A percentile compares a stretch with the other conserved stretches of the same genome.
phyloP scores from a whole-genome alignment of 352 stramenopile genomes.

The Phytopythium vexans region DNA sequence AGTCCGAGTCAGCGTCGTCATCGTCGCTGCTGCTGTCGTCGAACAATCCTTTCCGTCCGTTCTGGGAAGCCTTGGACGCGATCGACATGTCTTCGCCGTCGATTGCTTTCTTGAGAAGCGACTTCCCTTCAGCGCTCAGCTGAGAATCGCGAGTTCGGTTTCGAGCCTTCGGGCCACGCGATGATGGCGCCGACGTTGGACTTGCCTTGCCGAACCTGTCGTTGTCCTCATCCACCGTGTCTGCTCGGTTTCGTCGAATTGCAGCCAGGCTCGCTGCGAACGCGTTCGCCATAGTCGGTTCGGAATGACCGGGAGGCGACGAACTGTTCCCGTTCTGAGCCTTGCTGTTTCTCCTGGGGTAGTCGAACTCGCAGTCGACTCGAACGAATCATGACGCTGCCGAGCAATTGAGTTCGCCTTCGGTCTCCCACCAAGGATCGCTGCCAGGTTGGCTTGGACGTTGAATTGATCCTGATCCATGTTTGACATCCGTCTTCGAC shows the following conservation, averaged over 20 bases:
- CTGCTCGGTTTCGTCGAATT: conserved; percentile 64
- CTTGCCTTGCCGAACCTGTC: conserved; percentile 12
- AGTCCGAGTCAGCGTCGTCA: conserved; percentile 38
- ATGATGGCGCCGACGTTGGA: conserved; percentile 8
- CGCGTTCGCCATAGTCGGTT: conserved; percentile 51
- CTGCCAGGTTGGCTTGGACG: conserved; percentile 55
- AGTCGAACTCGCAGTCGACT: conserved; percentile 32
- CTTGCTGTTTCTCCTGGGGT: conserved; percentile 5
- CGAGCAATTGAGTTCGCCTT: conserved; percentile 16
- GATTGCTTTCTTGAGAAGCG: conserved; percentile 70
- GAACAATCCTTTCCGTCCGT: conserved; percentile 66
- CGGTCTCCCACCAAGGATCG: conserved; percentile 44
- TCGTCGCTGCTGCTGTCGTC: conserved; percentile 74
- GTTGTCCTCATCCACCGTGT: conserved; percentile 52
- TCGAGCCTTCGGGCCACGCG: conserved; percentile 19
- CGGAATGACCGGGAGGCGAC: background rate
- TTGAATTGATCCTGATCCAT: conserved; percentile 36
- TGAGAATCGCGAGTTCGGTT: conserved; percentile 68
- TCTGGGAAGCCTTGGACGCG: conserved; percentile 17
- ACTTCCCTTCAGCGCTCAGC: conserved; percentile 73
- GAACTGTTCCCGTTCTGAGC: background rate
- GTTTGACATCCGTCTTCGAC: conserved; percentile 29
- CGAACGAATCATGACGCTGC: conserved; percentile 47
- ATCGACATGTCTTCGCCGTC: conserved; percentile 14
- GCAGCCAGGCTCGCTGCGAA: conserved; percentile 73